A percentile compares a stretch with the other conserved stretches of the same genome.
phyloP scores from a whole-genome alignment of 129 eudicot genomes.

The Flaveria brownii region DNA sequence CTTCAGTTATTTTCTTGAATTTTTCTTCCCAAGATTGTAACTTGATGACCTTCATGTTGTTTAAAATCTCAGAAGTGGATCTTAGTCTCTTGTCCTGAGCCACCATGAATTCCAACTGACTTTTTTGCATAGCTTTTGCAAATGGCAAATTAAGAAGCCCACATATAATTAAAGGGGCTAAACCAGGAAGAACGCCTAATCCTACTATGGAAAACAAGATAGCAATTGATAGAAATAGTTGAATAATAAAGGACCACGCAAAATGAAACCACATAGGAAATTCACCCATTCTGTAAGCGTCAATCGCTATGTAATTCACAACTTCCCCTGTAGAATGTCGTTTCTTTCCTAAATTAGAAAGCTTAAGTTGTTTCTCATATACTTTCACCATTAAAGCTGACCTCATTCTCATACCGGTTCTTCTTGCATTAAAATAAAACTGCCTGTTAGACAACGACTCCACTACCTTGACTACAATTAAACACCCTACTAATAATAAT shows the following conservation, averaged over 20 bases:
- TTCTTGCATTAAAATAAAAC: slow-evolving; percentile 60
- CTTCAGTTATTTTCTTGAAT: slow-evolving; percentile 48
- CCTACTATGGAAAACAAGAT: slow-evolving; percentile 57
- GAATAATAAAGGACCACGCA: slow-evolving; percentile 51
- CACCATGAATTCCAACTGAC: slow-evolving; percentile 56
- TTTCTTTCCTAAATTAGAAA: slow-evolving; percentile 59
- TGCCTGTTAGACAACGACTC: slow-evolving; percentile 72
- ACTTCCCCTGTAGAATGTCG: slow-evolving; percentile 77
- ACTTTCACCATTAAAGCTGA: slow-evolving; percentile 75
- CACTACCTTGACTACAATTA: slow-evolving; percentile 53
- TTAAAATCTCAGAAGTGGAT: slow-evolving; percentile 71
- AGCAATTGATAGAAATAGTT: slow-evolving; percentile 50
- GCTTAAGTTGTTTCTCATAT: slow-evolving; percentile 63
- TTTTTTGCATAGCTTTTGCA: slow-evolving; percentile 58
- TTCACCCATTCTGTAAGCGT: slow-evolving; percentile 84
- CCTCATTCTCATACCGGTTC: slow-evolving; percentile 77
- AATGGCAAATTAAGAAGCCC: slow-evolving; percentile 68
- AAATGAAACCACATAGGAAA: slow-evolving; percentile 64
- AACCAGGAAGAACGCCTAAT: slow-evolving; percentile 58
- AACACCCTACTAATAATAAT: slow-evolving; percentile 49
- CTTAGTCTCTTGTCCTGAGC: slow-evolving; percentile 66
- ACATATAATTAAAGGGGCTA: slow-evolving; percentile 58
- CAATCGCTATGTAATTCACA: slow-evolving; percentile 75
- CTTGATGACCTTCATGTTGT: slow-evolving; percentile 82
- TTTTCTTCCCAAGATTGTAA: slow-evolving; percentile 81